These are phyloP conservation scores for Hygrocybe punicea DNA, from an alignment of 768 basidiomycete species.

Conservation along the genomic window DNA sequence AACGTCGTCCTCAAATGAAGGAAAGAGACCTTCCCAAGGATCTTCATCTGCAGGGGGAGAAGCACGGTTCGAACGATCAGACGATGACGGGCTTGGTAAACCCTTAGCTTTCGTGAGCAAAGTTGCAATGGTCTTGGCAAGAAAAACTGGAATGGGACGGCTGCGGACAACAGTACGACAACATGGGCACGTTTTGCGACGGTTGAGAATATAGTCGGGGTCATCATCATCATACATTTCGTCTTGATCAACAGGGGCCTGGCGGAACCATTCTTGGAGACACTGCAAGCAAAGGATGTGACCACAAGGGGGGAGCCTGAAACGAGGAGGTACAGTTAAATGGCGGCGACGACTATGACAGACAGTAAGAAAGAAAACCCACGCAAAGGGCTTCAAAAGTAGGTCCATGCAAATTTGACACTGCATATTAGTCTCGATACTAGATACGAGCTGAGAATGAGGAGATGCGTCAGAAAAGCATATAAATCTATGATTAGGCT, in stretches of 20 bases:
- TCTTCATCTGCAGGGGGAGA: conserved; percentile 45
- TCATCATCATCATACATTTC: conserved; percentile 41
- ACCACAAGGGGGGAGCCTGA: conserved; percentile 69
- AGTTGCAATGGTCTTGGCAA: conserved; percentile 58
- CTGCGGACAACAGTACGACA: conserved; percentile 57
- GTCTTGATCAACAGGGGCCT: conserved; percentile 50
- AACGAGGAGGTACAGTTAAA: conserved; percentile 4
- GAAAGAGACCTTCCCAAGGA: conserved; percentile 73
- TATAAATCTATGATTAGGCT: neutral
- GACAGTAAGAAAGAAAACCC: conserved; percentile 25
- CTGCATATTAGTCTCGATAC: conserved; percentile 57
- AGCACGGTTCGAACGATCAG: conserved; percentile 21
- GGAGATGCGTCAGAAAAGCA: neutral
- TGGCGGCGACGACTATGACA: neutral
- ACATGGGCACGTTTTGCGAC: conserved; percentile 69
- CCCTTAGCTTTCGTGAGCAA: conserved; percentile 42
- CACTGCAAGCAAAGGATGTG: conserved; percentile 73
- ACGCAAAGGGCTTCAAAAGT: conserved; percentile 64
- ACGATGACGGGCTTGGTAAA: conserved; percentile 13
- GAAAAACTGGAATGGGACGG: conserved; percentile 65
- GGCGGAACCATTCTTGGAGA: conserved; percentile 75
- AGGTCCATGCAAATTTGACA: conserved; percentile 80
- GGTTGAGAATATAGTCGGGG: conserved; percentile 47
- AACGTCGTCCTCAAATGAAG: conserved; percentile 41
- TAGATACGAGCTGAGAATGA: conserved; percentile 45